phyloP scores from a whole-genome alignment of 192 early-diverging fungal genomes.

The Coemansia sp. region DNA sequence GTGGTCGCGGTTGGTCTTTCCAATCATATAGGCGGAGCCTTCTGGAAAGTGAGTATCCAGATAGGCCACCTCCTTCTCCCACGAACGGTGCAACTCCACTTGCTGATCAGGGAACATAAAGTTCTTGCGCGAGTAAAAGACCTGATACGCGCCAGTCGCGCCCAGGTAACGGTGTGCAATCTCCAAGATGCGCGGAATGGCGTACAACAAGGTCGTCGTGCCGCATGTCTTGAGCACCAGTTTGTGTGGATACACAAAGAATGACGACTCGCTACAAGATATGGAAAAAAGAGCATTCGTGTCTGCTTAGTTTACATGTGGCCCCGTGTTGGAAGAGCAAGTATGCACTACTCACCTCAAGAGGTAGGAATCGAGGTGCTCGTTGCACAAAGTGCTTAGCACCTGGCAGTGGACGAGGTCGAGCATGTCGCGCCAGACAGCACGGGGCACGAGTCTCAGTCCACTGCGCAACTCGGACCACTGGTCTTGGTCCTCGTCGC shows the following conservation, averaged over 20 bases:
- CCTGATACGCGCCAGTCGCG: constrained; percentile 63
- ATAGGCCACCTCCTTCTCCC: constrained; percentile 86
- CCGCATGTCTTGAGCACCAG: constrained; percentile 98
- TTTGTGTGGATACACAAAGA: constrained; percentile 97
- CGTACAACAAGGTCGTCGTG: constrained; percentile 89
- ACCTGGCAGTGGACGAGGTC: constrained; percentile 92
- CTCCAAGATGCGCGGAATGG: constrained; percentile 82
- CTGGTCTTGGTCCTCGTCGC: constrained; percentile 42
- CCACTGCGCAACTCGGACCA: constrained; percentile 54
- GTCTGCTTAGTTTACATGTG: not conserved
- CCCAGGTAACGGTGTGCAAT: constrained; percentile 66
- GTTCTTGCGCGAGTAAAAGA: constrained; percentile 96
- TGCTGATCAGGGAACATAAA: constrained; percentile 97
- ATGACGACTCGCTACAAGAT: constrained; percentile 79
- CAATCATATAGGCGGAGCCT: constrained; percentile 87
- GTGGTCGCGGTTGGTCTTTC: constrained; percentile 92
- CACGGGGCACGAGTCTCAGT: constrained; percentile 70
- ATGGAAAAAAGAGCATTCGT: constrained; percentile 13
- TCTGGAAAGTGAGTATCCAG: constrained; percentile 67
- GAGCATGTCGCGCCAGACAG: constrained; percentile 92
- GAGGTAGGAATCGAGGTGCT: constrained; percentile 86
- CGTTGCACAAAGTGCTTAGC: constrained; percentile 80
- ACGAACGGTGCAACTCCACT: constrained; percentile 81
- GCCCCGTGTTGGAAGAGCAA: not conserved
- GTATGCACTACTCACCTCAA: constrained; percentile 55